Conservation (phyloP, 2,329 filamentous ascomycete species). For the Colletotrichum sp. region DNA sequence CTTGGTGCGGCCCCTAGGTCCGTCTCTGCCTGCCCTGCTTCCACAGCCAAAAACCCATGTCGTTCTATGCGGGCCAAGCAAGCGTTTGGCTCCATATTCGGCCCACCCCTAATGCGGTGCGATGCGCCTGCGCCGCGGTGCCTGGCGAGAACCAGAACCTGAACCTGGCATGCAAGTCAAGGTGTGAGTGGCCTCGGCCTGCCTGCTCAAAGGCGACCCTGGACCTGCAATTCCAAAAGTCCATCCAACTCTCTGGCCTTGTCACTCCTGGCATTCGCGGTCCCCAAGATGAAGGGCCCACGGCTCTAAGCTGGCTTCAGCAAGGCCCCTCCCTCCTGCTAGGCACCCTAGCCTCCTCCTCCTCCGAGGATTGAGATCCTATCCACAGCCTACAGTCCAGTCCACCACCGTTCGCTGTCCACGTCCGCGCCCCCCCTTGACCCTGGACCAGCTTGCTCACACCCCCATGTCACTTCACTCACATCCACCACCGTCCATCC, state of each 20-base stretch:
- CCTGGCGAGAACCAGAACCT: background rate
- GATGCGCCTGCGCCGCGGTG: background rate
- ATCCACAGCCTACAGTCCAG: background rate
- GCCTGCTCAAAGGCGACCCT: background rate
- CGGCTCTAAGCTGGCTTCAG: conserved; percentile 1
- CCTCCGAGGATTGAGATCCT: conserved; percentile 13
- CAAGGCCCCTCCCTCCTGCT: background rate
- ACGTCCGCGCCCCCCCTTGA: background rate
- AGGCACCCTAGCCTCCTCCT: background rate
- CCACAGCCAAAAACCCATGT: background rate
- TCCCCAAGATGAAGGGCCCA: conserved; percentile 18
- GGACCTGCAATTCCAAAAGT: conserved; percentile 11
- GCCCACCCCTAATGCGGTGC: conserved; percentile 7
- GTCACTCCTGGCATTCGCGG: background rate
- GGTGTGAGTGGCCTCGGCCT: conserved; percentile 8
- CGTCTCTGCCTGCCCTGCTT: background rate
- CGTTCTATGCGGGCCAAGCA: conserved; percentile 13
- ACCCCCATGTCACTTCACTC: background rate
- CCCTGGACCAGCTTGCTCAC: background rate
- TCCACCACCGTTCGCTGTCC: background rate
- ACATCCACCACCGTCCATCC: background rate
- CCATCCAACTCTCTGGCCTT: background rate
- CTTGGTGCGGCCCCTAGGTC: background rate
- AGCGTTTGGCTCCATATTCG: conserved; percentile 10
- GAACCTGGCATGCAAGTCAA: background rate